Base-by-base conservation (phyloP, 345 rosid genomes). In the Pistacia atlantica region DNA sequence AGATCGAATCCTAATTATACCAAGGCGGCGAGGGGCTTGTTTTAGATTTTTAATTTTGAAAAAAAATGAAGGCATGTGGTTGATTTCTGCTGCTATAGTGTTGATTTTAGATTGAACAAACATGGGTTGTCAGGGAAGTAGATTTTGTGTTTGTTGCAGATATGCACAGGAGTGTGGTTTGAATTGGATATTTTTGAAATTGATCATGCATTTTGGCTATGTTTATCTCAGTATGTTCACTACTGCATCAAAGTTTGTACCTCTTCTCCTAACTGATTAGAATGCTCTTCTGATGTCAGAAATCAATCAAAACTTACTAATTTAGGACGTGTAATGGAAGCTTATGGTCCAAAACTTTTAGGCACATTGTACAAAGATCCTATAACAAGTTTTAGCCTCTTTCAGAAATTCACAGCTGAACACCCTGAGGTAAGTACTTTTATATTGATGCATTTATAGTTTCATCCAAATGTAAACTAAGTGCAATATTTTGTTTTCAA, bases 351-450 rank as follows among this genome's bases (percentile, higher is more conserved):
- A 45, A 90, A 81, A 76, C 84, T 91, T 75, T 84, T 95, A 20
- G 97, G 98, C 71, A 20, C 82, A 76, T 79, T 86, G 8, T 95
- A 95, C 82, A 87, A 89, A 55, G 90, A 93, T 78, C 97, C 99
- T 45, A 48, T 90, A 76, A 81, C 89, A 65, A 95, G 97, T 78
- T 90, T 87, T 81, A 67, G 65, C n/a, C 83, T 86, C 71, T 89
- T 95, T 59, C 85, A 83, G 74, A 80, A 87, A 69, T 95, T 84
- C 84, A 77, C 93, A 4, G 91, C 84, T 76, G 77, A 85, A 67
- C 80, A 90, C 79, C 96, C 97, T 4, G 90, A 91, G 75, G 98
- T 88, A 76, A 81, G 86, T 57, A 22, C 57, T 4, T 71, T 76
- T 54, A 4, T 4, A 31, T 5, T 16, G 8, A 7, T 66, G 11